Evolutionary conservation across 139 green algal species (phyloP).

Genomic region (Volvox africanus): DNA sequence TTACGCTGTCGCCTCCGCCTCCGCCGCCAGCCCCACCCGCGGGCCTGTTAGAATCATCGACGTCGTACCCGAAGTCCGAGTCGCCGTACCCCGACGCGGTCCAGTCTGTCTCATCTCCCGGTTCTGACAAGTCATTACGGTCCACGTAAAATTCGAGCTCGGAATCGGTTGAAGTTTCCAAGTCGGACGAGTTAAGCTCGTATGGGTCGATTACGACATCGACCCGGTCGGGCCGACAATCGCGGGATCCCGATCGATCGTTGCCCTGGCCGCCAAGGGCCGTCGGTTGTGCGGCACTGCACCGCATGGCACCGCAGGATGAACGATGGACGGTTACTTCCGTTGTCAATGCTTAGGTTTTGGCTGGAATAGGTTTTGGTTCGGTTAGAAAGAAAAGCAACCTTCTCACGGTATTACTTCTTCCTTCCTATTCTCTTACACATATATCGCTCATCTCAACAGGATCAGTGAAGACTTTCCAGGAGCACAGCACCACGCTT

Average conservation of each 20-base stretch:
- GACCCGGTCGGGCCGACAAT: not conserved
- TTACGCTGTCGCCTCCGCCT: not conserved
- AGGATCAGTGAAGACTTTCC: too few relatives aligned
- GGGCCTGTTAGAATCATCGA: not conserved
- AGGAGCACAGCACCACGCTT: too few relatives aligned
- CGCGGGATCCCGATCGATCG: not conserved
- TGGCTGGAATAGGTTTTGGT: too few relatives aligned
- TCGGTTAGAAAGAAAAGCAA: too few relatives aligned
- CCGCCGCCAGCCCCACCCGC: not conserved
- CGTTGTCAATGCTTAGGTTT: too few relatives aligned
- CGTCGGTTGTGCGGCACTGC: too few relatives aligned
- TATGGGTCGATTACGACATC: constrained; percentile 40
- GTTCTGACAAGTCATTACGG: not conserved
- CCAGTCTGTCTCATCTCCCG: not conserved
- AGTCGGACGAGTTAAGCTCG: not conserved
- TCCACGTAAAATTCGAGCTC: not conserved
- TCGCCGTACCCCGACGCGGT: constrained; percentile 1
- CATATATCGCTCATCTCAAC: too few relatives aligned
- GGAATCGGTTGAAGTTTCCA: not conserved
- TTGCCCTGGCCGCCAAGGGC: too few relatives aligned
- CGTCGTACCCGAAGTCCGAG: not conserved
- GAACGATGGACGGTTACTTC: too few relatives aligned
- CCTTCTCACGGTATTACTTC: too few relatives aligned
- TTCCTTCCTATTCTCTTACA: too few relatives aligned
- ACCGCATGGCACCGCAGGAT: too few relatives aligned